These are phyloP conservation scores for Hemerocallis citrina DNA, from an alignment of 106 monocot species.

Conservation along the genomic window DNA sequence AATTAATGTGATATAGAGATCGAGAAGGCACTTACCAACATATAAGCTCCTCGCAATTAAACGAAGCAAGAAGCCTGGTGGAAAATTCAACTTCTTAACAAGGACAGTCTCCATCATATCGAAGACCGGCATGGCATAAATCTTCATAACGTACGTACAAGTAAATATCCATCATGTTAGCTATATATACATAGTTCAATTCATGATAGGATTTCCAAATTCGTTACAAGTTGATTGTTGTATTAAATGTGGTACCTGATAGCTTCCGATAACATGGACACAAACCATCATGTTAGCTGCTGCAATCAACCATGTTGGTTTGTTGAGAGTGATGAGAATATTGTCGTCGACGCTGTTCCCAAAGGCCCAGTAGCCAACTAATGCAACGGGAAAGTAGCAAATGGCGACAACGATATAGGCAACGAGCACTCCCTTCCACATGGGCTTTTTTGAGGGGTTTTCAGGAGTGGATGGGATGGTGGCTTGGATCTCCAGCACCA, in stretches of 20 bases:
- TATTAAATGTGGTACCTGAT: constrained; percentile 33
- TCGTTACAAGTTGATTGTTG: no score
- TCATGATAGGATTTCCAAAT: no score
- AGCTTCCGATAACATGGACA: constrained; percentile 48
- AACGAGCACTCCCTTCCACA: constrained; percentile 44
- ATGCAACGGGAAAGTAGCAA: constrained; percentile 45
- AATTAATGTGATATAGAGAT: background rate
- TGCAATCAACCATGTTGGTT: constrained; percentile 38
- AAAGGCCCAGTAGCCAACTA: constrained; percentile 31
- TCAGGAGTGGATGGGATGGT: constrained; percentile 47
- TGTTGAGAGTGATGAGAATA: constrained; percentile 25
- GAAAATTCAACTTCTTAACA: constrained; percentile 34
- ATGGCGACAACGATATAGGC: constrained; percentile 42
- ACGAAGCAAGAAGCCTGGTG: constrained; percentile 29
- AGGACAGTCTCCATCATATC: constrained; percentile 59
- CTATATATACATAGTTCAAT: no score
- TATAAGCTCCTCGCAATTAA: constrained; percentile 28
- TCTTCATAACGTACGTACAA: constrained; percentile 28
- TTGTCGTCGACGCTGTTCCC: constrained; percentile 31
- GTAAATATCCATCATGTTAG: no score
- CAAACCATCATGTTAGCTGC: constrained; percentile 48
- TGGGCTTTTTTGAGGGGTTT: constrained; percentile 40
- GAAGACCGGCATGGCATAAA: constrained; percentile 57
- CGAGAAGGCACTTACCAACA: constrained; percentile 56
- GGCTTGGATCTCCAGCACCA: constrained; percentile 47